Base-by-base conservation (phyloP, 192 early-diverging fungal genomes). In the Coemansia sp. region DNA sequence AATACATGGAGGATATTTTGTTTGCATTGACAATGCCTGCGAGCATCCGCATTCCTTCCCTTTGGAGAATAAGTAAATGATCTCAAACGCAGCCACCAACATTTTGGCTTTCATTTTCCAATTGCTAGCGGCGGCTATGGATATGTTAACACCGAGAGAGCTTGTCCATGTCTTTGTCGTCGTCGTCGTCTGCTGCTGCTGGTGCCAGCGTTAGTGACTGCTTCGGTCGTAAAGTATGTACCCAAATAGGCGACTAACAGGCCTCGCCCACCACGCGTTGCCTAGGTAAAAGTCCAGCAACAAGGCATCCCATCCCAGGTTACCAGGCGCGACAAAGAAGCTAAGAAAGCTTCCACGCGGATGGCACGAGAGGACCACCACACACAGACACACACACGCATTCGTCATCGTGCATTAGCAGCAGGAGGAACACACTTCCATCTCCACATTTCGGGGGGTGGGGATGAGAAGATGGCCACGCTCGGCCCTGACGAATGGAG, bases 331-430 rank as follows among this genome's bases (percentile, higher is more conserved):
- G 33, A 10, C 33, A 34, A 10, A 34, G 33, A 4, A 41, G 13
- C 4, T 41, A 4, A 41, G 34, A 4, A 41, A 41, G 1, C 4
- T 17, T 13, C 38, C 38, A 41, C 38, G 38, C 38, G 38, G 38
- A 13, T 13, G 52, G 52, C 29, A 30, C 29, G 52, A 54, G 29
- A 30, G 33, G 8, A 13, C 14, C 25, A 54, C 15, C 2, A 7
- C 14, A 30, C 52, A 30, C 30, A 54, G 25, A n/a, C n/a, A n/a
- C n/a, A n/a, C n/a, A n/a, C 52, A 33, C 1, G 14, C 52, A 54
- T 17, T 48, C 52, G 52, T 54, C 52, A 54, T 54, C 33, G 30
- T 54, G 52, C 52, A 54, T 54, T 14, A 31, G 52, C 48, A 50
- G 48, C 23, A 50, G 33, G 25, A 15, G 19, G n/a, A 44, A 44